A percentile compares a stretch with the other conserved stretches of the same genome.
These are phyloP conservation scores for Stereum hirsutum DNA, from an alignment of 1,284 basidiomycete genomes.

Conservation along the genomic window DNA sequence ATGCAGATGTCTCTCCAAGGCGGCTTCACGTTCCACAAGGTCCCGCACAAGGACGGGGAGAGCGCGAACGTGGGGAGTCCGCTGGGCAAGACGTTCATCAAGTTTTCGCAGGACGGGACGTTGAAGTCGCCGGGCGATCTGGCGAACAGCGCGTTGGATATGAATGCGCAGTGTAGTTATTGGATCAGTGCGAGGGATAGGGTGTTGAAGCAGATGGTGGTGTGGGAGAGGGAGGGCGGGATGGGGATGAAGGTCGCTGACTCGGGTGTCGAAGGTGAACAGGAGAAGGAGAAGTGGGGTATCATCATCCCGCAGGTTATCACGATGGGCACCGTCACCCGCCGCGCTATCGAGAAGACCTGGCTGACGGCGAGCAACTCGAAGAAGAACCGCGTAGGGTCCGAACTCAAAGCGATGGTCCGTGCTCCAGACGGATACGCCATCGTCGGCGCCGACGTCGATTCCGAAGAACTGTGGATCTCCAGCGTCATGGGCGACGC, in stretches of 20 bases:
- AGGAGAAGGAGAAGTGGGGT: slow-evolving; percentile 57
- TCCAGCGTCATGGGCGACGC: slow-evolving; percentile 98
- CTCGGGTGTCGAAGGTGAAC: slow-evolving; percentile 15
- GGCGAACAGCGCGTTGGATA: slow-evolving; percentile 79
- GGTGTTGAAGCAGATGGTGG: slow-evolving; percentile 89
- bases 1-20: slow-evolving; percentile 32
- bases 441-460: slow-evolving; percentile 97
- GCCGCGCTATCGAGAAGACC: slow-evolving; percentile 95
- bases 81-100: slow-evolving; percentile 84
- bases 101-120: slow-evolving; percentile 80
- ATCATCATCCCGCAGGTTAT: slow-evolving; percentile 95
- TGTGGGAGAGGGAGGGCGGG: slow-evolving; percentile 59
- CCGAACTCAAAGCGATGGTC: slow-evolving; percentile 97
- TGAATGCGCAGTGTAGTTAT: slow-evolving; percentile 95
- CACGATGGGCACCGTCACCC: slow-evolving; percentile 97
- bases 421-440: slow-evolving; percentile 89
- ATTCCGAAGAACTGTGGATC: slow-evolving; percentile 99
- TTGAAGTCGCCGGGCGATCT: slow-evolving; percentile 72
- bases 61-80: slow-evolving; percentile 91
- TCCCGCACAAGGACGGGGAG: slow-evolving; percentile 95
- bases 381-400: slow-evolving; percentile 95
- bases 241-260: slow-evolving; percentile 38
- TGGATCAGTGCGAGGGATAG: slow-evolving; percentile 96
- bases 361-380: slow-evolving; percentile 99
- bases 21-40: slow-evolving; percentile 73